These are phyloP conservation scores for Stagonosporopsis vannaccii DNA, from an alignment of 2,329 filamentous ascomycete species.

Conservation along the genomic window DNA sequence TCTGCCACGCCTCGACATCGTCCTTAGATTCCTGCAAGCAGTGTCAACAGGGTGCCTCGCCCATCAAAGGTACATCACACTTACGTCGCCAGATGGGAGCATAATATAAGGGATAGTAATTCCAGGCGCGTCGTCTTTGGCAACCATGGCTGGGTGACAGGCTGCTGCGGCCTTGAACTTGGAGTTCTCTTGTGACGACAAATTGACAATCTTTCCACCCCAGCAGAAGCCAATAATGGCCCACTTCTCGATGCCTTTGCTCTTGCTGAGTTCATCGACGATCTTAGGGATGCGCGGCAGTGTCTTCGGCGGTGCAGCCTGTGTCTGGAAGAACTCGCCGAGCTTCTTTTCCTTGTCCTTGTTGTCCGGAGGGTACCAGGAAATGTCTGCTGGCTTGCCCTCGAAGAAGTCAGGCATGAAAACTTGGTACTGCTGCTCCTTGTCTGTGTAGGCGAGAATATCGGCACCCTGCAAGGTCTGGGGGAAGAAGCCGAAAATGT, in stretches of 20 bases:
- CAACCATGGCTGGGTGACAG: slow-evolving; percentile 68
- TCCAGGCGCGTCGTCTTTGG: slow-evolving; percentile 62
- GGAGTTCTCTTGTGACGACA: slow-evolving; percentile 60
- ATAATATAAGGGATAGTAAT: slow-evolving; percentile 65
- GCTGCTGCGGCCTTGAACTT: slow-evolving; percentile 65
- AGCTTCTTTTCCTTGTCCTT: slow-evolving; percentile 68
- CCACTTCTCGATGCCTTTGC: slow-evolving; percentile 61
- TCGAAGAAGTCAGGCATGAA: slow-evolving; percentile 94
- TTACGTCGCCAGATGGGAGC: slow-evolving; percentile 61
- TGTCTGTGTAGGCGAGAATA: slow-evolving; percentile 67
- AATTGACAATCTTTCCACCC: slow-evolving; percentile 64
- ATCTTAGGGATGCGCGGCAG: slow-evolving; percentile 63
- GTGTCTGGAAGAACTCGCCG: slow-evolving; percentile 64
- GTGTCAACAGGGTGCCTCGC: neutral
- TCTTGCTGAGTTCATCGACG: slow-evolving; percentile 61
- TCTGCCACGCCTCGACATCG: slow-evolving; percentile 59
- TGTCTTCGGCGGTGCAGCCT: slow-evolving; percentile 65
- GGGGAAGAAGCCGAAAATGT: slow-evolving; percentile 70
- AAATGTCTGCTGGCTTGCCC: slow-evolving; percentile 71
- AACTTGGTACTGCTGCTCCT: slow-evolving; percentile 77
- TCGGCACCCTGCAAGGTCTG: slow-evolving; percentile 70
- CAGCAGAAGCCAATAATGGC: slow-evolving; percentile 69
- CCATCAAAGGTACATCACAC: neutral
- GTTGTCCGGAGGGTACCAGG: slow-evolving; percentile 67
- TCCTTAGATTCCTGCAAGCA: slow-evolving; percentile 56